phyloP scores from a whole-genome alignment of 148 eudicot genomes.

The Beta vulgaris region DNA sequence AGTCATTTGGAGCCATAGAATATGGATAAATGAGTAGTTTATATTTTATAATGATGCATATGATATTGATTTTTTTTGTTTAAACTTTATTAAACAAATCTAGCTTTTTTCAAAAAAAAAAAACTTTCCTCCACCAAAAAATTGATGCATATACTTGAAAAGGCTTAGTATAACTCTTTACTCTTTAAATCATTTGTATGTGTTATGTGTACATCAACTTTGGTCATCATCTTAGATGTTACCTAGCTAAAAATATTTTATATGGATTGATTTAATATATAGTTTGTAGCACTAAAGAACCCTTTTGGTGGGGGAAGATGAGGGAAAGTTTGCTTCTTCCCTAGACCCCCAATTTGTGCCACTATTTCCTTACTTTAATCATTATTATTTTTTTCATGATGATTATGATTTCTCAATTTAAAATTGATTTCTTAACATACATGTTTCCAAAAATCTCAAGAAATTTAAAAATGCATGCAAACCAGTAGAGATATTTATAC shows the following conservation, averaged over 20 bases:
- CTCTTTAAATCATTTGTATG: not conserved
- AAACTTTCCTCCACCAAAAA: no score
- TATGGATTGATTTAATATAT: no score
- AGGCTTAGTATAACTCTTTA: not conserved
- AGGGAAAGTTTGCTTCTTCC: conserved; percentile 5
- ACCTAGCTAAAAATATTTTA: not conserved
- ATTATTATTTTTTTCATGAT: not conserved
- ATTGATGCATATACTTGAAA: not conserved
- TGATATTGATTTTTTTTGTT: no score
- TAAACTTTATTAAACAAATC: no score
- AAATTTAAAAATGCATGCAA: not conserved
- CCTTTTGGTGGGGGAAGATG: not conserved
- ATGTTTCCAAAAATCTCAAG: not conserved
- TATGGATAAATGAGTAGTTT: no score
- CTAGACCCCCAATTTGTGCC: not conserved
- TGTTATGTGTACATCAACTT: not conserved
- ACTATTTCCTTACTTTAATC: not conserved
- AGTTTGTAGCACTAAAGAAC: not conserved
- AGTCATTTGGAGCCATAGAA: no score
- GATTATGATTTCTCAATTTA: no score
- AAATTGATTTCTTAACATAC: not conserved
- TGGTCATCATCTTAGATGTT: not conserved
- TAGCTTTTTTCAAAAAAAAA: no score
- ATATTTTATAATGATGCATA: no score
- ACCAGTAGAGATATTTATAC: no score